Base-by-base conservation (phyloP, 345 rosid genomes). In the Kernera saxatilis region DNA sequence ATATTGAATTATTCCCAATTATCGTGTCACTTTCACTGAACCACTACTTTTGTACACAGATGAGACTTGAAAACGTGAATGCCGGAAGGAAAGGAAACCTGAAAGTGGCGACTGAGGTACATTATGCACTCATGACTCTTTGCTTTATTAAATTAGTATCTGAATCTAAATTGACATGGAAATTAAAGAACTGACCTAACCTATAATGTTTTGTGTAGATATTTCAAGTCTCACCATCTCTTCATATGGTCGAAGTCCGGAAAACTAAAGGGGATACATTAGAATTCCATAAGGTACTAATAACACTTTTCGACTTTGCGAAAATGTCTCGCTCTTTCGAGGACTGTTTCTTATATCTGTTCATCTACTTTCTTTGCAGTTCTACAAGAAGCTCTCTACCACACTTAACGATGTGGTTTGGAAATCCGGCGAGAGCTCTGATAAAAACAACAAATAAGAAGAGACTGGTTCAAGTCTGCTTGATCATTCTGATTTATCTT, bases 41-140 rank as follows among this genome's bases (percentile, higher is more conserved):
- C 5, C 22, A 6, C 8, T 60, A 46, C 35, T 10, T 50, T 52
- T 49, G 67, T 76, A 68, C 35, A 32, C 72, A 94, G 99, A 79
- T 94, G 98, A 88, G 97, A 82, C 99, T 94, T 15, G 92, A 91
- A 83, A 94, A 89, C 41, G 71, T 82, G 73, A 91, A 75, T 79
- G 96, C 95, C 0, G 99, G 99, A 73, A 87, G 99, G 70, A 94
- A 94, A 68, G 99, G 99, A 61, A 91, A 94, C 76, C 92, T 94
- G 35, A 91, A 88, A 25, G 86, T 94, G 19, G 90, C 97, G 5
- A 91, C 99, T 13, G 98, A 94, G 99, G 99, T 94, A 77, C 17
- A 64, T 7, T 67, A 50, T 66, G 26, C 33, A 17, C 52, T 19
- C 50, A 12, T 26, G 19, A 50, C 26, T 56, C 33, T 35, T 21